Base-by-base conservation (phyloP, 1,139 yeast species). In the Candida dubliniensis region DNA sequence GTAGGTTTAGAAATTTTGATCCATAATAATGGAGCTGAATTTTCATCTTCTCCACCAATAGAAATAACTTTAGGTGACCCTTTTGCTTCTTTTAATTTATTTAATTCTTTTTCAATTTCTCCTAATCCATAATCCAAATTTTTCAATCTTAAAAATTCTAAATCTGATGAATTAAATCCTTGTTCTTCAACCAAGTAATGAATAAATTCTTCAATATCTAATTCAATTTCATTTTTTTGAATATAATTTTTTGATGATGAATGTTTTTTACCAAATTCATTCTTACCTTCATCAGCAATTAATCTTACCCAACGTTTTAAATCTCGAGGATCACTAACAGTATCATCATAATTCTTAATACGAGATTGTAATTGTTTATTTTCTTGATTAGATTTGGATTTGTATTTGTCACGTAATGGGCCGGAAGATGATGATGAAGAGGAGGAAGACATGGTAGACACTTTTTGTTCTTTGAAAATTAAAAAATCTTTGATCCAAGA, bases 71-170 rank as follows among this genome's bases (percentile, higher is more conserved):
- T 39, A 31, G 51, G 29, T 49, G 48, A 25, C 45, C 49, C 10
- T 38, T 39, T 27, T 49, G 44, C 14, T 23, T 60, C 59, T 33
- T 57, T 56, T 45, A 71, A 61, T 43, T 59, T 66, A 35, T 64
- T 55, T 44, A 72, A 60, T 50, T 69, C 74, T 33, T 51, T 46
- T 44, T 72, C 76, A 38, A 72, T 71, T 46, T 70, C 70, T 5
- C 65, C 69, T 13, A 61, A 52, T 3, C 74, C 74, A 47, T 67
- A 59, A 52, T 71, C 74, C 43, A 70, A 54, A 35, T 60, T 50
- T 12, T 38, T 47, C 14, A 45, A 41, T 35, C 34, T 32, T 34
- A 71, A 57, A 43, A 68, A 68, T 25, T 53, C 53, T 45, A 71
- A 57, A 40, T 68, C 71, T 3, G 53, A 44, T 4, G 44, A 44